Evolutionary conservation across 1,284 basidiomycete genomes (phyloP).

Genomic region (Cystobasidium slooffiae): DNA sequence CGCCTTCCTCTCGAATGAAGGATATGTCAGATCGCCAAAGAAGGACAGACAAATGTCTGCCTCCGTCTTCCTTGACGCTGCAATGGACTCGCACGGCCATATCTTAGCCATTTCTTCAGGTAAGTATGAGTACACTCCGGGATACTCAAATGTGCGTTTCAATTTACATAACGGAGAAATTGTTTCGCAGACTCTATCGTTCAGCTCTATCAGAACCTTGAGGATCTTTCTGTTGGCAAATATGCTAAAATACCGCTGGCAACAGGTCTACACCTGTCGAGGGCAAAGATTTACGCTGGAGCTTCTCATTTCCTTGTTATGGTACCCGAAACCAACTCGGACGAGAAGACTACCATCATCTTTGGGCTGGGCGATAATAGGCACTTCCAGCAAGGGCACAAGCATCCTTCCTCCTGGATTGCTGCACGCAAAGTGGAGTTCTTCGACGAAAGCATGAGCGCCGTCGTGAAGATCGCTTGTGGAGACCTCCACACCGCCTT

Average conservation of each 20-base stretch:
- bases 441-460: slow-evolving; percentile 20
- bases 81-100: slow-evolving; percentile 31
- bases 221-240: background rate
- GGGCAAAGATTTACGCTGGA: slow-evolving; percentile 9
- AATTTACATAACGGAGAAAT: background rate
- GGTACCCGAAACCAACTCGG: background rate
- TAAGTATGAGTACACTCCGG: background rate
- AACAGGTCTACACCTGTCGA: background rate
- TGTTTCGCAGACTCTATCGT: background rate
- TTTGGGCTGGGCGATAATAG: slow-evolving; percentile 36
- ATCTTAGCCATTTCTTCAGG: slow-evolving; percentile 24
- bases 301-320: slow-evolving; percentile 32
- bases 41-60: no score
- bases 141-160: background rate
- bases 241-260: background rate
- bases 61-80: background rate
- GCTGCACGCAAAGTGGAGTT: slow-evolving; percentile 1
- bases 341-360: background rate
- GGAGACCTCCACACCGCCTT: slow-evolving; percentile 33
- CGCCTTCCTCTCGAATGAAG: no score
- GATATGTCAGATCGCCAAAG: no score
- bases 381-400: slow-evolving; percentile 34
- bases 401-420: slow-evolving; percentile 3
- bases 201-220: slow-evolving; percentile 4
- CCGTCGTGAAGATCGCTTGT: slow-evolving; percentile 18